These are phyloP conservation scores for Pythium oligandrum DNA, from an alignment of 352 stramenopile genomes.

Conservation along the genomic window DNA sequence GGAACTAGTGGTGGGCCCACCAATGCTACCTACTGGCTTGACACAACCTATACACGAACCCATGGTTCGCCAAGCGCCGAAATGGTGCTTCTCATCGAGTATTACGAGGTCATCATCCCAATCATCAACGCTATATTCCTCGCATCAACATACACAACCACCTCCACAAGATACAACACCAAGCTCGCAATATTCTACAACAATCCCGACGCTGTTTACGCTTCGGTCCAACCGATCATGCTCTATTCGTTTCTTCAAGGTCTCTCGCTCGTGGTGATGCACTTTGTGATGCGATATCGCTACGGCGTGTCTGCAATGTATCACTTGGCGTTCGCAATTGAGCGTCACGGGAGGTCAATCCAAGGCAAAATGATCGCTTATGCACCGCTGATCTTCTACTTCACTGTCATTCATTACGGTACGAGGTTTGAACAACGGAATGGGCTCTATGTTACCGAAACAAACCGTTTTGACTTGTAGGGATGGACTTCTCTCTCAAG, in stretches of 20 bases:
- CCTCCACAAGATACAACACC: conserved; percentile 16
- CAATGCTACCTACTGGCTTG: too few species aligned
- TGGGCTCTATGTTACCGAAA: too few species aligned
- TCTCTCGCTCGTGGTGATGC: conserved; percentile 12
- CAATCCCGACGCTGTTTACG: neutral
- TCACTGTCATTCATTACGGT: conserved; percentile 13
- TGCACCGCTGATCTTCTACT: conserved; percentile 14
- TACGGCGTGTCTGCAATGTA: conserved; percentile 15
- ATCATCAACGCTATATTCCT: conserved; percentile 11
- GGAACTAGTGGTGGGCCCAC: too few species aligned
- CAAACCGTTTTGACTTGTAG: neutral
- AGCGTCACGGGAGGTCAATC: conserved; percentile 14
- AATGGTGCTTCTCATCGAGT: conserved; percentile 13
- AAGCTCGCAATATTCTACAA: conserved; percentile 4
- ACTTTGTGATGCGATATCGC: conserved; percentile 14
- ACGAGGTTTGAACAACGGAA: neutral
- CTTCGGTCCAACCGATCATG: neutral
- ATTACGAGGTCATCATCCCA: conserved; percentile 16
- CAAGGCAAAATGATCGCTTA: conserved; percentile 19
- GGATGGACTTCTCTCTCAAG: conserved; percentile 6
- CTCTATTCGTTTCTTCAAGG: conserved; percentile 19
- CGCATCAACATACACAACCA: conserved; percentile 1
- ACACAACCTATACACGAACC: too few species aligned
- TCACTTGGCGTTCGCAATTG: conserved; percentile 20
- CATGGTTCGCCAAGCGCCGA: conserved; percentile 5